These are phyloP conservation scores for Ophiognomonia clavigignenti-juglandacearum DNA, from an alignment of 2,329 filamentous ascomycete species.

Conservation along the genomic window DNA sequence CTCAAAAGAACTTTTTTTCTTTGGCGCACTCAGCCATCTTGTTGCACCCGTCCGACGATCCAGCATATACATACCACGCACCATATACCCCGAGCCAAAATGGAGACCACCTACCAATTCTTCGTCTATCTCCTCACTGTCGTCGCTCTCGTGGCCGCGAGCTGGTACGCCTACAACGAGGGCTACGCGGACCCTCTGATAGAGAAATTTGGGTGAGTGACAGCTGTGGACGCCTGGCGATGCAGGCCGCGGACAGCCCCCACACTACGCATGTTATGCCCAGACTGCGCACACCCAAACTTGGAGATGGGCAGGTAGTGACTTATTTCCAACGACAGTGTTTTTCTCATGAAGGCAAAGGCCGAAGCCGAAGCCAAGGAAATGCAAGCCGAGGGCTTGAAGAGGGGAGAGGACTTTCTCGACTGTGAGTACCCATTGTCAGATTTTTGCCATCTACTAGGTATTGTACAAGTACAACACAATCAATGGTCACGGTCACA, in stretches of 20 bases:
- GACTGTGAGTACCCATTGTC: slow-evolving; percentile 30
- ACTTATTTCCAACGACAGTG: slow-evolving; percentile 7
- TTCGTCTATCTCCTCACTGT: slow-evolving; percentile 24
- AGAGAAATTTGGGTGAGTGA: slow-evolving; percentile 27
- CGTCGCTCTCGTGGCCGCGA: slow-evolving; percentile 24
- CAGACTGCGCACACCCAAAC: not conserved
- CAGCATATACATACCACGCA: not conserved
- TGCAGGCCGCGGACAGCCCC: too few species aligned
- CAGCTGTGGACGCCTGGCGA: too few species aligned
- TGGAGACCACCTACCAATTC: slow-evolving; percentile 17
- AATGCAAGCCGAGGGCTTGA: slow-evolving; percentile 31
- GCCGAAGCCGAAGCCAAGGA: slow-evolving; percentile 35
- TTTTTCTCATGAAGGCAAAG: slow-evolving; percentile 35
- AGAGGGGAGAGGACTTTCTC: slow-evolving; percentile 33
- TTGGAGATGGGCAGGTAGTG: not conserved
- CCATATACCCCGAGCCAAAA: not conserved
- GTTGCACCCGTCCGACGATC: not conserved
- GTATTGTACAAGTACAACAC: too few species aligned
- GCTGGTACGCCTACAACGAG: slow-evolving; percentile 31
- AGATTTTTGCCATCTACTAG: not conserved
- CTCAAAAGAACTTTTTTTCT: too few species aligned
- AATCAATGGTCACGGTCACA: too few species aligned
- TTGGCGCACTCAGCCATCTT: too few species aligned
- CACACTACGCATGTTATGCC: too few species aligned
- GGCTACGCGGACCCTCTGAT: slow-evolving; percentile 33